Conservation (phyloP, 331 rosid species). For the Rhamnella rubrinervis region DNA sequence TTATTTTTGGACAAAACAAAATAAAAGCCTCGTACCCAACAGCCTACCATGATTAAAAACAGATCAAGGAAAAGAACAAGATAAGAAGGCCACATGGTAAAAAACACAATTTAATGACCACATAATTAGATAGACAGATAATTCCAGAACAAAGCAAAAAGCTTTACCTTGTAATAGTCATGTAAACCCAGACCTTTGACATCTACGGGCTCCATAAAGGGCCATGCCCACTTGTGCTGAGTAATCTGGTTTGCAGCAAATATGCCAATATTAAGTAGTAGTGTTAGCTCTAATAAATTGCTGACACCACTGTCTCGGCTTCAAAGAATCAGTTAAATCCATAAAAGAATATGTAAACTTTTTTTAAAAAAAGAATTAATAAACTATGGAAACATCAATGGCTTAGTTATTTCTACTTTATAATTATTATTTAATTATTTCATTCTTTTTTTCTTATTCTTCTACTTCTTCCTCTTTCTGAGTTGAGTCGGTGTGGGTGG, state of each 20-base stretch:
- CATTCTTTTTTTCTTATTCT: no score
- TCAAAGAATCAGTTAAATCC: neutral
- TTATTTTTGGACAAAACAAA: no score
- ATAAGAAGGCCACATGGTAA: no score
- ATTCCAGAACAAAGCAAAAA: neutral
- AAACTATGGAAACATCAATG: no score
- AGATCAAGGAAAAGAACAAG: no score
- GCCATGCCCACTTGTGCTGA: slow-evolving; percentile 71
- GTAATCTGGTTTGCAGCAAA: slow-evolving; percentile 45
- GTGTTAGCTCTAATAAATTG: slow-evolving; percentile 11
- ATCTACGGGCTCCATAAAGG: slow-evolving; percentile 66
- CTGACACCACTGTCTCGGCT: slow-evolving; percentile 5
- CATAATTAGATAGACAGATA: neutral
- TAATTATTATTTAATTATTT: no score
- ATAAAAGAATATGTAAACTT: neutral
- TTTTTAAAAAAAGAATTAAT: neutral
- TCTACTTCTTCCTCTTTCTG: no score
- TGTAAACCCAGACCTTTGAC: slow-evolving; percentile 51
- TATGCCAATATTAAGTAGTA: slow-evolving; percentile 11
- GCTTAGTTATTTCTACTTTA: no score
- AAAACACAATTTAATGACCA: no score
- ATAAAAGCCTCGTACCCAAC: no score
- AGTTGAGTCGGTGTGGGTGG: no score
- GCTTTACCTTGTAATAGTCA: slow-evolving; percentile 54
- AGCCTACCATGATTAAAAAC: no score